Evolutionary conservation across 108 stramenopile genomes (phyloP), one percentile per base, ranked within the genome.

Genomic region (Nitzschia palea): DNA sequence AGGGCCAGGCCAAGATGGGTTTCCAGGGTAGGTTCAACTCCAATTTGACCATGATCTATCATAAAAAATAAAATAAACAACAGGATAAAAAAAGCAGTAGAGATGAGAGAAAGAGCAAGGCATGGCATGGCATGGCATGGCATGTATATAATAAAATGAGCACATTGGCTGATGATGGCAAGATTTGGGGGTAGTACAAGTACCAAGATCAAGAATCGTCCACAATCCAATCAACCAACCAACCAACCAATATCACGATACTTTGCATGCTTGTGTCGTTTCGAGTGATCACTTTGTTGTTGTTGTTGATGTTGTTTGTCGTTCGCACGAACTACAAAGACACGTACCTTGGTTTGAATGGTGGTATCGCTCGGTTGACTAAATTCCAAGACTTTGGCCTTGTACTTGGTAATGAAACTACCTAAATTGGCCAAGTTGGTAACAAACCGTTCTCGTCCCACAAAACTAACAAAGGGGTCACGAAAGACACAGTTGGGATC

Each of bases 1-100:
- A 65, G 20, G 63, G 63, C 91, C 90, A 93, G 15, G 93, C 95
- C 26, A 96, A 67, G 0, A 95, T 79, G 1, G 95, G 95, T 71
- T 92, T 91, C 95, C 95, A 96, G 6, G 95, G 95, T 32, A 96
- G 68, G 35, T 86, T 87, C 1, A 96, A 71, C 67, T 93, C 86
- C 53, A 94, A 67, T 56, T 93, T 93, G 33, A 96, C 94, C 89
- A 92, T 87, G 43, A 91, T 71, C 77, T 90, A 18, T 12, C 58
- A 40, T 29, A 5, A 6, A 31, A 55, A 3, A 55, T 4, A 3
- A 27, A 26, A 12, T 22, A 14, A n/a, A n/a, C n/a, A n/a, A n/a
- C n/a, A n/a, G n/a, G n/a, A n/a, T n/a, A n/a, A n/a, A n/a, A n/a
- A n/a, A n/a, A n/a, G n/a, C n/a, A n/a, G n/a, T n/a, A n/a, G n/a